Conservation (phyloP, 2,329 filamentous ascomycete species). For the Emmonsiellopsis sp. region DNA sequence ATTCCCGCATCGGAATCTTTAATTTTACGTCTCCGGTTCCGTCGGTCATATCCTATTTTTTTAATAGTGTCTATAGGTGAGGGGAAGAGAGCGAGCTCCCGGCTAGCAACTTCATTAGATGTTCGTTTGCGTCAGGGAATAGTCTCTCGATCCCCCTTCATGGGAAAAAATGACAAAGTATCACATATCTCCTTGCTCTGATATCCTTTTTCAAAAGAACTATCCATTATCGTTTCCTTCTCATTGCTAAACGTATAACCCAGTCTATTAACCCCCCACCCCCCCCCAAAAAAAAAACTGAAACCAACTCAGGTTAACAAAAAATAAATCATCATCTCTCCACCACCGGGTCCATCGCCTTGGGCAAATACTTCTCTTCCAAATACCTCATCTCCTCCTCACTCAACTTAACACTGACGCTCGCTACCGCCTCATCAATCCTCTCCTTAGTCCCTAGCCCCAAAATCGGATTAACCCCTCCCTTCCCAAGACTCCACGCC, state of each 20-base stretch:
- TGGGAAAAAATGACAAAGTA: too few species aligned
- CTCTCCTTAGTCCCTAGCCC: slow-evolving; percentile 50
- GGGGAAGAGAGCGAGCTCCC: too few species aligned
- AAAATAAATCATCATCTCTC: background rate
- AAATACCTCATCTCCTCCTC: slow-evolving; percentile 52
- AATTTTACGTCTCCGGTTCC: too few species aligned
- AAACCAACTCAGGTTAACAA: background rate
- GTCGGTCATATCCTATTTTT: too few species aligned
- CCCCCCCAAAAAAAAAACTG: background rate
- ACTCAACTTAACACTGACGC: slow-evolving; percentile 38
- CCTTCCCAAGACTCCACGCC: slow-evolving; percentile 50
- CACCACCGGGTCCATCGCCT: slow-evolving; percentile 23
- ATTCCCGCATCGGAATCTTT: too few species aligned
- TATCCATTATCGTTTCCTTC: too few species aligned
- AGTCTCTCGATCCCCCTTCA: too few species aligned
- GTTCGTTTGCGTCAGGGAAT: too few species aligned
- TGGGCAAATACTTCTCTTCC: slow-evolving; percentile 53
- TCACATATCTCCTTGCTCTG: too few species aligned
- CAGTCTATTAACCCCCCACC: background rate
- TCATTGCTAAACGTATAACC: background rate
- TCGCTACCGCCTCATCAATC: slow-evolving; percentile 52
- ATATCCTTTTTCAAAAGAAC: too few species aligned
- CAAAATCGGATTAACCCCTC: slow-evolving; percentile 49
- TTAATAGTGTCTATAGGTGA: too few species aligned
- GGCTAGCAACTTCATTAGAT: too few species aligned